Conservation (phyloP, 495 filamentous ascomycete species). For the Penicillium diatomitis region DNA sequence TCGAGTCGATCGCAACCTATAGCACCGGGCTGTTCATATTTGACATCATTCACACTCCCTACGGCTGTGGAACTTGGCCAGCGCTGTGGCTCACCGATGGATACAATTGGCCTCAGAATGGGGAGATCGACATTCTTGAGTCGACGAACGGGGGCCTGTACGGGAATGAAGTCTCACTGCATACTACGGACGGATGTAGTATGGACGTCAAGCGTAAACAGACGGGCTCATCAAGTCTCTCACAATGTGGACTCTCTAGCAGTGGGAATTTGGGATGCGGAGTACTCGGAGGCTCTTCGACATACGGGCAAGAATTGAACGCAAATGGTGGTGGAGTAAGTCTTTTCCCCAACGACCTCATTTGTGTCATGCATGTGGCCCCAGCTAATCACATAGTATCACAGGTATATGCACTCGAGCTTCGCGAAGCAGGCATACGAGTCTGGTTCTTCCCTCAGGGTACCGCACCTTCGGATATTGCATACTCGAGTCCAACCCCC, state of each 20-base stretch:
- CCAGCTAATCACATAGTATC: not conserved
- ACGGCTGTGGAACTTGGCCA: constrained; percentile 33
- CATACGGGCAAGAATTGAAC: constrained; percentile 36
- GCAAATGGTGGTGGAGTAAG: constrained; percentile 35
- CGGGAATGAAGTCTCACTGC: constrained; percentile 37
- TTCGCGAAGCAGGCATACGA: constrained; percentile 24
- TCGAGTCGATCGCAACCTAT: constrained; percentile 43
- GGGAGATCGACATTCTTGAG: constrained; percentile 44
- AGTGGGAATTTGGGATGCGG: constrained; percentile 36
- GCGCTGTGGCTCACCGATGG: constrained; percentile 57
- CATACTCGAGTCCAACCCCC: constrained; percentile 8
- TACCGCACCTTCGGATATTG: constrained; percentile 19
- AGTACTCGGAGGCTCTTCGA: constrained; percentile 23
- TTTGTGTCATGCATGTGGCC: not conserved
- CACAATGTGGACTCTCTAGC: constrained; percentile 29
- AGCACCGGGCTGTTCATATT: constrained; percentile 45
- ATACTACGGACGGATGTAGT: constrained; percentile 31
- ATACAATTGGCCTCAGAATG: constrained; percentile 46
- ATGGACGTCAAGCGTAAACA: constrained; percentile 40
- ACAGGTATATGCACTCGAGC: constrained; percentile 28
- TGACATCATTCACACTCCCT: constrained; percentile 39
- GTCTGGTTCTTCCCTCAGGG: constrained; percentile 28
- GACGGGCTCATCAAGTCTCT: constrained; percentile 18
- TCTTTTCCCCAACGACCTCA: not conserved
- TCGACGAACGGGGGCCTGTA: constrained; percentile 31